Evolutionary conservation across 148 eudicot species (phyloP).

Genomic region (Heliamphora exappendiculata): DNA sequence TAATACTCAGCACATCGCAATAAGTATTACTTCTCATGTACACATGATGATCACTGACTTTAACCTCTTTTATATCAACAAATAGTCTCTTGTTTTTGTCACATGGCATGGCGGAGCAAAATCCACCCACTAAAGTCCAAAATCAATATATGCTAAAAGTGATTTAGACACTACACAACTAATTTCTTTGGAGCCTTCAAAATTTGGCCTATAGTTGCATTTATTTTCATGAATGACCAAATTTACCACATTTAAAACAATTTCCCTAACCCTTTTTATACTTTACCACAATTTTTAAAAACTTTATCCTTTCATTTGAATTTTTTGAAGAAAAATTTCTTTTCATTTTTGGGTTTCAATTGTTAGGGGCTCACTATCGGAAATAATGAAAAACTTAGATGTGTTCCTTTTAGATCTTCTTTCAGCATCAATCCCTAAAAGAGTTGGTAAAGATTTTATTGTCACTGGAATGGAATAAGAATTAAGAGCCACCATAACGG

Average conservation of each 20-base stretch:
- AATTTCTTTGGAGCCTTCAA: not conserved
- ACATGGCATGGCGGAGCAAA: not conserved
- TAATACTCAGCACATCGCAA: not conserved
- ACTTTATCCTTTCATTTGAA: not conserved
- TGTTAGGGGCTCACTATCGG: not conserved
- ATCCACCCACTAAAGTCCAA: not conserved
- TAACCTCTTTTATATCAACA: not conserved
- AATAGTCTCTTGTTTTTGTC: not conserved
- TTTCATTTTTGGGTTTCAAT: not conserved
- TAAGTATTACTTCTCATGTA: not conserved
- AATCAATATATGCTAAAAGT: not conserved
- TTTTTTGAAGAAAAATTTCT: not conserved
- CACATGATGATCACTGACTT: not conserved
- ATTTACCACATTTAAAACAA: not conserved
- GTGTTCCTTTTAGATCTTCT: constrained; percentile 1
- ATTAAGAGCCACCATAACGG: not conserved
- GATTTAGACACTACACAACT: not conserved
- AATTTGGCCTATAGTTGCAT: not conserved
- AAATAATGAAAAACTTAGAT: not conserved
- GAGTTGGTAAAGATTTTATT: not conserved
- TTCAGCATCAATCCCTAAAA: not conserved
- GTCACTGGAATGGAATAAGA: not conserved
- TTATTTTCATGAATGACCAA: not conserved
- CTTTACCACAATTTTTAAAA: not conserved
- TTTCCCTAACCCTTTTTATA: not conserved